Base-by-base conservation (phyloP, 768 basidiomycete genomes). In the Tephrocybe sp. region DNA sequence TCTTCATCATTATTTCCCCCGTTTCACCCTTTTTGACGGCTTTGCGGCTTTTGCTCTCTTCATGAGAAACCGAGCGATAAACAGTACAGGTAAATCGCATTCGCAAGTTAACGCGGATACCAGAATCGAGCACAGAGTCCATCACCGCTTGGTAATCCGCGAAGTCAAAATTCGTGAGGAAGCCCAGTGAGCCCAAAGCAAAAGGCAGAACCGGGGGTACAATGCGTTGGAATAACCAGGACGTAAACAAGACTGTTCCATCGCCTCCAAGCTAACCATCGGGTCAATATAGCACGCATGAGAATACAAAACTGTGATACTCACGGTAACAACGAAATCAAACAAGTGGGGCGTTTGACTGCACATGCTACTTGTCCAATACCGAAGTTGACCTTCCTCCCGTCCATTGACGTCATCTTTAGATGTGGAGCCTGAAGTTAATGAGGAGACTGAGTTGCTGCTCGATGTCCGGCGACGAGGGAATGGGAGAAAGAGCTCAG, bases 51-150 rank as follows among this genome's bases (percentile, higher is more conserved):
- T 75, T 83, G 19, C 81, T 79, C 52, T 85, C 79, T 62, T 88
- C 89, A 12, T 83, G 80, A 20, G 82, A 78, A 38, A 97, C 84
- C 4, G 94, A 89, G 35, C 97, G 89, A 67, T 96, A 99, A 11
- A 99, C 92, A 5, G 97, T 98, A 68, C 97, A 98, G 7, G 96
- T 98, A 68, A 99, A 99, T 23, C 97, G 85, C 97, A 99, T 99
- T 43, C 97, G 88, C 12, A 99, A 76, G 66, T 99, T 99, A 49
- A 98, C 95, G 8, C 95, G 87, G 56, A 99, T 96, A 26, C 97
- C 97, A 10, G 85, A 80, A 62, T 98, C 93, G 52, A 98, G 83
- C 35, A 83, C 85, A 62, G 83, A 83, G 71, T 94, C 85, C 82
- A 99, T 84, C 53, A 95, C 87, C 8, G 82, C 67, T 63, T 85